Conservation (phyloP, 192 early-diverging fungal species). For the Glomus cerebriforme region DNA sequence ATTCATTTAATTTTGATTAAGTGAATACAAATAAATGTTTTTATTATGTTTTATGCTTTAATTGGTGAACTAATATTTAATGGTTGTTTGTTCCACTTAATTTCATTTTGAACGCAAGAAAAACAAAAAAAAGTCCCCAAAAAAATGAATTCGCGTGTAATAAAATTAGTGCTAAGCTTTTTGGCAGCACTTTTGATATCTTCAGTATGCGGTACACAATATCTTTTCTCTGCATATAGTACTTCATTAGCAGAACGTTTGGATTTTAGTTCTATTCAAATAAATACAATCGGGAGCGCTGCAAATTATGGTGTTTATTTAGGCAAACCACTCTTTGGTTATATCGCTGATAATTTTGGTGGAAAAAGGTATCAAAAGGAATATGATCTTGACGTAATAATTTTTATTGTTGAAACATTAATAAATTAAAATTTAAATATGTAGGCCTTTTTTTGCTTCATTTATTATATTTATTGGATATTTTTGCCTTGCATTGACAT, state of each 20-base stretch:
- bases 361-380: constrained; percentile 33
- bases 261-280: constrained; percentile 59
- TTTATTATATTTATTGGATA: not conserved
- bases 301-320: constrained; percentile 73
- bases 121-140: too few relatives aligned
- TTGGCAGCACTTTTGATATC: constrained; percentile 46
- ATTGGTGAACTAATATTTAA: too few relatives aligned
- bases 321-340: constrained; percentile 59
- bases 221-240: constrained; percentile 67
- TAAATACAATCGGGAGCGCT: constrained; percentile 60
- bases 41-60: too few relatives aligned
- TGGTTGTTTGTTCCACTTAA: too few relatives aligned
- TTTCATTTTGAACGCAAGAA: too few relatives aligned
- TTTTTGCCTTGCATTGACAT: constrained; percentile 8
- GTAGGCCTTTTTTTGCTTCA: not conserved
- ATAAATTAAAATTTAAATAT: too few relatives aligned
- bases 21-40: too few relatives aligned
- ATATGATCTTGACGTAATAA: too few relatives aligned
- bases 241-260: constrained; percentile 52
- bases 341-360: constrained; percentile 48
- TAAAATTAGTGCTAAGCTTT: constrained; percentile 46
- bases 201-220: constrained; percentile 64
- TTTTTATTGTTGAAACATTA: too few relatives aligned
- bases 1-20: too few relatives aligned
- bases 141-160: constrained; percentile 17